A percentile compares a stretch with the other conserved stretches of the same genome.
Evolutionary conservation across 192 early-diverging fungal genomes (phyloP).

Genomic region (Paraglomus brasilianum): DNA sequence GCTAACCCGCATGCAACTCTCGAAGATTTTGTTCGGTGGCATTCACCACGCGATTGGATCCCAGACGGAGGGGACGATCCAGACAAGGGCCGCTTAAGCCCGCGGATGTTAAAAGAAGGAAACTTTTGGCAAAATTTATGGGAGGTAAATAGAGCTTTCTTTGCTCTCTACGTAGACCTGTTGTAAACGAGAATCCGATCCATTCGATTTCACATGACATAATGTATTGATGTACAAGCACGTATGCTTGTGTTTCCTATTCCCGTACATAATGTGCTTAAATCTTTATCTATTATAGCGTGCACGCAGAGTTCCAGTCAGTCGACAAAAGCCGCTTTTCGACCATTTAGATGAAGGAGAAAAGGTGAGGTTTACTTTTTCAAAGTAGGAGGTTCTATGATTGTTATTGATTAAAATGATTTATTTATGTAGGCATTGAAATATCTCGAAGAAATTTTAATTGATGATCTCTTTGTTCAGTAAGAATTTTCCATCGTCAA

Average conservation of each 20-base stretch:
- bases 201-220: background rate
- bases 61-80: slow-evolving; percentile 51
- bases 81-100: slow-evolving; percentile 56
- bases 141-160: slow-evolving; percentile 47
- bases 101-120: slow-evolving; percentile 73
- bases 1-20: slow-evolving; percentile 78
- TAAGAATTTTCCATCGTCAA: slow-evolving; percentile 34
- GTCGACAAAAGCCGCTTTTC: slow-evolving; percentile 77
- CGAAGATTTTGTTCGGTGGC: slow-evolving; percentile 93
- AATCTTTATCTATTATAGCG: slow-evolving; percentile 33
- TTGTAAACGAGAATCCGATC: background rate
- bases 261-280: background rate
- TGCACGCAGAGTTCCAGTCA: slow-evolving; percentile 57
- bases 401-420: background rate
- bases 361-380: slow-evolving; percentile 48
- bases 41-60: slow-evolving; percentile 92
- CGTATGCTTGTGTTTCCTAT: background rate
- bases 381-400: slow-evolving; percentile 35
- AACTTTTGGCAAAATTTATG: slow-evolving; percentile 91
- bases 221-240: too few relatives aligned
- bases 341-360: slow-evolving; percentile 73
- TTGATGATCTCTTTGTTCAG: slow-evolving; percentile 55
- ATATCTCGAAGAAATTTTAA: slow-evolving; percentile 60
- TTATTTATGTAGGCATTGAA: slow-evolving; percentile 46
- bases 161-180: background rate